Percentiles rank a stretch among this genome's conserved stretches.
phyloP scores from a whole-genome alignment of 2,329 filamentous ascomycete genomes.

The Diplodia intermedia region DNA sequence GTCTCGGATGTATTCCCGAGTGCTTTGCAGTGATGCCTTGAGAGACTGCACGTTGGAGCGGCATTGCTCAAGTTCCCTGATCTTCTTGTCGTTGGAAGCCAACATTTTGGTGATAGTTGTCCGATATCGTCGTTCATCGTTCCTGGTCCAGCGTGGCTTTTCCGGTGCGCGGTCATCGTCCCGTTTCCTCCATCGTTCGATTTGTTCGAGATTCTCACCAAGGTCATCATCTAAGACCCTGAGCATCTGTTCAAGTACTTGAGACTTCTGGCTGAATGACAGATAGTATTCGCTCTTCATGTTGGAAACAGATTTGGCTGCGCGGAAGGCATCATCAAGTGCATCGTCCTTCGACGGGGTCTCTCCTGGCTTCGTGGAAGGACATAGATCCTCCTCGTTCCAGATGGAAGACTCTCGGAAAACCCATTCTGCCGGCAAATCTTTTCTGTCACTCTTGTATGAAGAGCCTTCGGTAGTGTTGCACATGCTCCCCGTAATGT shows the following conservation, averaged over 20 bases:
- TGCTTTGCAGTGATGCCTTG: not conserved
- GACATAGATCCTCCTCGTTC: too few relatives aligned
- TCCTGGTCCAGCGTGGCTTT: not conserved
- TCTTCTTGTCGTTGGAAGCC: not conserved
- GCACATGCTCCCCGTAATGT: not conserved
- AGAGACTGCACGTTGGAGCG: not conserved
- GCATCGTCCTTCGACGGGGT: not conserved
- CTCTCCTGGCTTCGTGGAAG: too few relatives aligned
- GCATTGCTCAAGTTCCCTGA: not conserved
- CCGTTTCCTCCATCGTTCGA: not conserved
- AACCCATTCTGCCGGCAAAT: too few relatives aligned
- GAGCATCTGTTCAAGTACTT: not conserved
- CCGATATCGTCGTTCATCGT: not conserved
- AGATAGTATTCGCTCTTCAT: not conserved
- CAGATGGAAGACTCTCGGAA: too few relatives aligned
- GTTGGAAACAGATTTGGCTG: not conserved
- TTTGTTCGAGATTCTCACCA: not conserved
- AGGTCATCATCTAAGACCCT: not conserved
- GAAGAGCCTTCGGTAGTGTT: not conserved
- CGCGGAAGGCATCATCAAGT: not conserved
- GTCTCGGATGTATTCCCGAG: not conserved
- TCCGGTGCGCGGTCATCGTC: not conserved
- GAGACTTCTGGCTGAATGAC: not conserved
- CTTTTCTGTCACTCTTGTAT: not conserved
- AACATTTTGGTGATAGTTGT: not conserved